phyloP scores from a whole-genome alignment of 768 basidiomycete genomes.

The Lentinula raphanica region DNA sequence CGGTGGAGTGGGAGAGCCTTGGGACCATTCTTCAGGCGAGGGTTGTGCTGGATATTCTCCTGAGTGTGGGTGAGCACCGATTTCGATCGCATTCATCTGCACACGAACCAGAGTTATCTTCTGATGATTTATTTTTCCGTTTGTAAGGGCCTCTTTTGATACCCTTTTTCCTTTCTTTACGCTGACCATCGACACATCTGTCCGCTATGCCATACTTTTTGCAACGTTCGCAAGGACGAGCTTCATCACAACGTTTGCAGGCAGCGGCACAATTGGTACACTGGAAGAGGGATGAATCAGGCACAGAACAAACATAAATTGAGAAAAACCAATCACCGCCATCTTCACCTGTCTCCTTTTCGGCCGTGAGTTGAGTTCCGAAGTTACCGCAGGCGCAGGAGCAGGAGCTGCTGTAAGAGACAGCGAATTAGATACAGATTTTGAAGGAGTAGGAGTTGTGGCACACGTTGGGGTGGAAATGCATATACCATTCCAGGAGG shows the following conservation, averaged over 20 bases:
- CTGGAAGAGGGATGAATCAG: constrained; percentile 16
- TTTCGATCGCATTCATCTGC: not conserved
- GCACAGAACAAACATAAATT: not conserved
- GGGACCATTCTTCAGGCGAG: constrained; percentile 10
- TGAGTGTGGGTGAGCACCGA: not conserved
- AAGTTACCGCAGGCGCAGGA: constrained; percentile 9
- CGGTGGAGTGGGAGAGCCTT: constrained; percentile 14
- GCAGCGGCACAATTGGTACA: constrained; percentile 87
- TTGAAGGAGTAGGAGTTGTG: constrained; percentile 9
- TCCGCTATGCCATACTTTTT: constrained; percentile 78
- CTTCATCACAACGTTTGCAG: constrained; percentile 86
- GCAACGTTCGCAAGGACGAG: constrained; percentile 85
- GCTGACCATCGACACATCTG: constrained; percentile 81
- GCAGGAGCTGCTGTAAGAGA: constrained; percentile 2
- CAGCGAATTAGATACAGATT: not conserved
- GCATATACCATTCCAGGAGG: constrained; percentile 41
- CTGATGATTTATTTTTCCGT: constrained; percentile 38
- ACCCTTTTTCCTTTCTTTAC: constrained; percentile 91
- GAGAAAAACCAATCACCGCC: constrained; percentile 44
- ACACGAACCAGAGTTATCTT: constrained; percentile 6
- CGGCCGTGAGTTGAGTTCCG: constrained; percentile 35
- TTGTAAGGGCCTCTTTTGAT: constrained; percentile 88
- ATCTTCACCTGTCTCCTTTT: constrained; percentile 90
- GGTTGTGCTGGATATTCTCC: constrained; percentile 1
- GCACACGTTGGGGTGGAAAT: constrained; percentile 31